These are phyloP conservation scores for Verticillium tricorpus DNA, from an alignment of 2,329 filamentous ascomycete genomes.

Conservation along the genomic window DNA sequence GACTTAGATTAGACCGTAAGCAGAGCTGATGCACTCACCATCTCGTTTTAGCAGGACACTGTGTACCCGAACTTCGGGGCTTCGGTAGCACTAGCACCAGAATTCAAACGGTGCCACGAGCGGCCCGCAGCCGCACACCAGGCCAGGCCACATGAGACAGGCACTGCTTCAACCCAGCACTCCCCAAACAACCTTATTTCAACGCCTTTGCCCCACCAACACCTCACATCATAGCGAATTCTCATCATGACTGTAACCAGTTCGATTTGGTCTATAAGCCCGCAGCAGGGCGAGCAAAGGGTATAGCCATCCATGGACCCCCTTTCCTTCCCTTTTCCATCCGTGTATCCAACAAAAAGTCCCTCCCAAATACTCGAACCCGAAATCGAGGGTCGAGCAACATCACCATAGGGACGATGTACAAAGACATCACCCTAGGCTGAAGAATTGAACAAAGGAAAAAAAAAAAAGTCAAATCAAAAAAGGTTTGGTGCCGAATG, in stretches of 20 bases:
- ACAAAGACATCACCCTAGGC: not conserved
- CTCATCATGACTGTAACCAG: slow-evolving; percentile 1
- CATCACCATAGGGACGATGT: not conserved
- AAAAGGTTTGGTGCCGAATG: not conserved
- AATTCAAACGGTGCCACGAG: no score
- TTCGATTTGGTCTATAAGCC: slow-evolving; percentile 3
- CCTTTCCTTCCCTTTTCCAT: slow-evolving; percentile 3
- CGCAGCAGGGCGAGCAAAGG: not conserved
- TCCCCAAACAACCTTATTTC: no score
- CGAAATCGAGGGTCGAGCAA: not conserved
- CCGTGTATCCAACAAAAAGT: slow-evolving; percentile 1
- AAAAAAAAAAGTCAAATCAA: not conserved
- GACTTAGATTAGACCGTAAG: no score
- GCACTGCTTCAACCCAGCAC: no score
- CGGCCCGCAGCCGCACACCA: no score
- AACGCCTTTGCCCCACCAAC: no score
- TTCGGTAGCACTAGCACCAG: no score
- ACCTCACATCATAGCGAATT: no score
- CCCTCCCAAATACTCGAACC: slow-evolving; percentile 7
- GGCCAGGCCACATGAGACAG: no score
- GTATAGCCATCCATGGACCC: not conserved
- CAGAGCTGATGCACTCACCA: no score
- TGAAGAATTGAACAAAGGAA: not conserved
- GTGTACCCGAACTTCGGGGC: no score
- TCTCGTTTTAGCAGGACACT: no score